These are phyloP conservation scores for Globisporangium nunn DNA, from an alignment of 352 stramenopile genomes.

Conservation along the genomic window DNA sequence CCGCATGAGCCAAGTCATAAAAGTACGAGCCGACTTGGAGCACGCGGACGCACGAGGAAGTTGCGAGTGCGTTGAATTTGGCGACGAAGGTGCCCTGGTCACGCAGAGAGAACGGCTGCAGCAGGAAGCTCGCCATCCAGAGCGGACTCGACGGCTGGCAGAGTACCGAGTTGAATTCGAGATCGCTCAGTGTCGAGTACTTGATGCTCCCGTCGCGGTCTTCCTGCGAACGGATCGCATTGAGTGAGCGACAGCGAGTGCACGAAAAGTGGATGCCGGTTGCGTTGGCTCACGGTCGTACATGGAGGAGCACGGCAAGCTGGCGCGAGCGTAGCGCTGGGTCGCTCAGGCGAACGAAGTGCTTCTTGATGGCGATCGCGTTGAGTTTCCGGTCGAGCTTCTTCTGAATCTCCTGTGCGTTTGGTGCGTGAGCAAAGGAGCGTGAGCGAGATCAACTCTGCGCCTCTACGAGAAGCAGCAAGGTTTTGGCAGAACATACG, in stretches of 20 bases:
- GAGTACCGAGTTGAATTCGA: slow-evolving; percentile 48
- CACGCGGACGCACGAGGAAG: slow-evolving; percentile 35
- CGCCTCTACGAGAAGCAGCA: no score
- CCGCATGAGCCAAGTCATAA: slow-evolving; percentile 19
- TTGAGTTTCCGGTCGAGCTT: slow-evolving; percentile 32
- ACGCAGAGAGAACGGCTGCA: slow-evolving; percentile 34
- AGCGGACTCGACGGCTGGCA: slow-evolving; percentile 36
- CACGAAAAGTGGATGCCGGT: background rate
- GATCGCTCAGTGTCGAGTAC: slow-evolving; percentile 36
- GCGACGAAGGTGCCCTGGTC: slow-evolving; percentile 37
- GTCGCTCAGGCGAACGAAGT: slow-evolving; percentile 25
- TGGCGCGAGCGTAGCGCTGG: slow-evolving; percentile 12
- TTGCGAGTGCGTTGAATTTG: slow-evolving; percentile 41
- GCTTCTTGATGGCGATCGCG: slow-evolving; percentile 34
- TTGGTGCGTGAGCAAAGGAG: background rate
- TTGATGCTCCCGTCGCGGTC: slow-evolving; percentile 28
- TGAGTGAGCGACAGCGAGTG: slow-evolving; percentile 4
- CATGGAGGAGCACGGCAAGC: slow-evolving; percentile 24
- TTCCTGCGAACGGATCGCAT: slow-evolving; percentile 23
- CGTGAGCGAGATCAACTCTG: background rate
- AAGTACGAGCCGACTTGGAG: slow-evolving; percentile 21
- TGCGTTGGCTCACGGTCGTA: slow-evolving; percentile 1
- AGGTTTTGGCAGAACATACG: slow-evolving; percentile 14
- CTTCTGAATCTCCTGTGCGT: slow-evolving; percentile 37
- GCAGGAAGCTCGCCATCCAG: slow-evolving; percentile 33